Evolutionary conservation across 176 grass and related monocot genomes (phyloP).

Genomic region (Carex scoparia): DNA sequence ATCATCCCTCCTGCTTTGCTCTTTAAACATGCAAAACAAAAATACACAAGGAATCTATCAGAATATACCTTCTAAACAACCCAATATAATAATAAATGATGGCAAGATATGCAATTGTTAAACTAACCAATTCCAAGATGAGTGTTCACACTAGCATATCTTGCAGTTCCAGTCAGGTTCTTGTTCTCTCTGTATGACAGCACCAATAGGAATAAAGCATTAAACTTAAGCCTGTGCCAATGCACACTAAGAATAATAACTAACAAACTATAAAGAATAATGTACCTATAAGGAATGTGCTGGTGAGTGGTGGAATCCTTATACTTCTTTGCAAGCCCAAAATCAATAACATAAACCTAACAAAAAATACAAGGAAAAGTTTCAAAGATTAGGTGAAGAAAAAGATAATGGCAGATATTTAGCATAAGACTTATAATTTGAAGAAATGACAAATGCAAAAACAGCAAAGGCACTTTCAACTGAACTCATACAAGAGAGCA

Average conservation of each 20-base stretch:
- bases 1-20: slow-evolving; percentile 97
- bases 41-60: background rate
- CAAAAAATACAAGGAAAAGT: background rate
- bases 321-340: slow-evolving; percentile 91
- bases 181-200: slow-evolving; percentile 78
- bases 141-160: slow-evolving; percentile 93
- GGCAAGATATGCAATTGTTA: background rate
- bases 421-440: background rate
- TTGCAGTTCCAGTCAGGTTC: slow-evolving; percentile 85
- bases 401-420: background rate
- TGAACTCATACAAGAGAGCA: background rate
- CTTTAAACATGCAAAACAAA: slow-evolving; percentile 37
- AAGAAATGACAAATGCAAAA: background rate
- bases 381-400: background rate
- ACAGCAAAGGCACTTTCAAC: background rate
- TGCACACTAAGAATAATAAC: slow-evolving; percentile 16
- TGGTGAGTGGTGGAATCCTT: slow-evolving; percentile 61
- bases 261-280: background rate
- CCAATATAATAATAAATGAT: background rate
- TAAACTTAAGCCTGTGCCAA: background rate
- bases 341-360: slow-evolving; percentile 91
- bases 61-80: background rate
- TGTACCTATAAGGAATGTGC: slow-evolving; percentile 90
- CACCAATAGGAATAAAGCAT: background rate
- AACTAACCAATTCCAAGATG: slow-evolving; percentile 87